These are phyloP conservation scores for Aspergillus cavernicola DNA, from an alignment of 495 filamentous ascomycete genomes.

Conservation along the genomic window DNA sequence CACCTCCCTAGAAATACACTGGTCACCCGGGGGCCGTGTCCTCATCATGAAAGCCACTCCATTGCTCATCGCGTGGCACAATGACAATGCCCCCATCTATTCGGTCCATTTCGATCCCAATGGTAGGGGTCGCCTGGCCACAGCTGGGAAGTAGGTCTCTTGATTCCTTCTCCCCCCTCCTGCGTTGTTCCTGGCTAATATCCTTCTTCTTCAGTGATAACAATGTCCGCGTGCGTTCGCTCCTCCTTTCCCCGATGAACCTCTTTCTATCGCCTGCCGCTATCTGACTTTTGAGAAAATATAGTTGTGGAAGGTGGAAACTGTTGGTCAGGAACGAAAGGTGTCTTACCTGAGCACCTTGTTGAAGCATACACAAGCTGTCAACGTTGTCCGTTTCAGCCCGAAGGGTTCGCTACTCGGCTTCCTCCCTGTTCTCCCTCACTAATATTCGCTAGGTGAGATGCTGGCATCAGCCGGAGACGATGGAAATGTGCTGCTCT, in stretches of 20 bases:
- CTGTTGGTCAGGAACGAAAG: constrained; percentile 79
- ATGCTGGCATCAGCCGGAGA: constrained; percentile 92
- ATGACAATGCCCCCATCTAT: constrained; percentile 90
- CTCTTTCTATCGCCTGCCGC: constrained; percentile 10
- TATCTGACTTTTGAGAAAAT: constrained; percentile 29
- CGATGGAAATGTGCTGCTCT: constrained; percentile 93
- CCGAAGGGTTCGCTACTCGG: constrained; percentile 64
- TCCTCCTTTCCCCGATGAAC: constrained; percentile 10
- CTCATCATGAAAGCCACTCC: constrained; percentile 83
- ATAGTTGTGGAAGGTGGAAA: constrained; percentile 87
- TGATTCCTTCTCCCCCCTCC: background rate
- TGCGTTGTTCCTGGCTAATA: constrained; percentile 4
- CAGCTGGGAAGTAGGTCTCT: constrained; percentile 65
- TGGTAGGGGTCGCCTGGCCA: constrained; percentile 89
- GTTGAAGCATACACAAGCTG: constrained; percentile 90
- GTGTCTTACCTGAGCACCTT: constrained; percentile 89
- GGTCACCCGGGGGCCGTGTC: constrained; percentile 22
- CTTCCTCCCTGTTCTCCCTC: constrained; percentile 7
- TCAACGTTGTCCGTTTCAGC: constrained; percentile 96
- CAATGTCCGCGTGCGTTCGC: constrained; percentile 78
- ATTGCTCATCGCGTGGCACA: constrained; percentile 93
- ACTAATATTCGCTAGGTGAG: constrained; percentile 61
- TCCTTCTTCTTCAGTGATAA: constrained; percentile 61
- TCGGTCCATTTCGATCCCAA: constrained; percentile 93
- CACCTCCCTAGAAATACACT: too few relatives aligned